Percentiles rank a stretch among this genome's conserved stretches.
Evolutionary conservation across 306 rosid species (phyloP).

Genomic region (Cucurbita argyrosperma): DNA sequence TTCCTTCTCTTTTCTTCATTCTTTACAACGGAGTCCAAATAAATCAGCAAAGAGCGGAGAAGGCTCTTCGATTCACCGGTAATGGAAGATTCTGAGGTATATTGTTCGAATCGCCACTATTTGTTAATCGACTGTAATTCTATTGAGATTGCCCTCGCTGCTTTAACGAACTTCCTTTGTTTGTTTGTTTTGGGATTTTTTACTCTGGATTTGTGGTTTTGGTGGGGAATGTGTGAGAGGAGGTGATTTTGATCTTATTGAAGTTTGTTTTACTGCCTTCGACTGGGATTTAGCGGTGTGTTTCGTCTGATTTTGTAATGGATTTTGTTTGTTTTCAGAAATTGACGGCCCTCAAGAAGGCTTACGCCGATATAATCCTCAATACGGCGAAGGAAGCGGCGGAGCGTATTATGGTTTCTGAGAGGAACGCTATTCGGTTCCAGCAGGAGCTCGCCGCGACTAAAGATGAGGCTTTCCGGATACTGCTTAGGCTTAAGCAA

Average conservation of each 20-base stretch:
- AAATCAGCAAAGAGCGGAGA: background rate
- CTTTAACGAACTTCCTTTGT: background rate
- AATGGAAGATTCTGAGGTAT: slow-evolving; percentile 7
- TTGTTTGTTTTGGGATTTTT: background rate
- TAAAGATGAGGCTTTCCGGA: slow-evolving; percentile 55
- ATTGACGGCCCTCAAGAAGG: slow-evolving; percentile 72
- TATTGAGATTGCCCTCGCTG: background rate
- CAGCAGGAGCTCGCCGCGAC: slow-evolving; percentile 43
- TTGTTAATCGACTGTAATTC: background rate
- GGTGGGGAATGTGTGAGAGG: background rate
- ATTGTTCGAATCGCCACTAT: background rate
- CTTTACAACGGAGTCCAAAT: background rate
- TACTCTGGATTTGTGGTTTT: background rate
- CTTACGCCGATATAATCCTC: slow-evolving; percentile 65
- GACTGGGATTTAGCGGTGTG: background rate
- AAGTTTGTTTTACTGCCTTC: slow-evolving; percentile 5
- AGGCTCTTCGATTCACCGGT: background rate
- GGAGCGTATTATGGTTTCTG: slow-evolving; percentile 58
- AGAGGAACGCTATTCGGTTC: slow-evolving; percentile 39
- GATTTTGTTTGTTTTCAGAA: slow-evolving; percentile 33
- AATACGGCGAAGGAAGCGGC: slow-evolving; percentile 81
- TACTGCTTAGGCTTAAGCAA: slow-evolving; percentile 65
- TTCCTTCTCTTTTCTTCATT: background rate
- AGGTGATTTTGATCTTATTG: slow-evolving; percentile 9
- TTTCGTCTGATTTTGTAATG: slow-evolving; percentile 2